phyloP scores from a whole-genome alignment of 139 green algal species.

The Auxenochlorella pyrenoidosa region DNA sequence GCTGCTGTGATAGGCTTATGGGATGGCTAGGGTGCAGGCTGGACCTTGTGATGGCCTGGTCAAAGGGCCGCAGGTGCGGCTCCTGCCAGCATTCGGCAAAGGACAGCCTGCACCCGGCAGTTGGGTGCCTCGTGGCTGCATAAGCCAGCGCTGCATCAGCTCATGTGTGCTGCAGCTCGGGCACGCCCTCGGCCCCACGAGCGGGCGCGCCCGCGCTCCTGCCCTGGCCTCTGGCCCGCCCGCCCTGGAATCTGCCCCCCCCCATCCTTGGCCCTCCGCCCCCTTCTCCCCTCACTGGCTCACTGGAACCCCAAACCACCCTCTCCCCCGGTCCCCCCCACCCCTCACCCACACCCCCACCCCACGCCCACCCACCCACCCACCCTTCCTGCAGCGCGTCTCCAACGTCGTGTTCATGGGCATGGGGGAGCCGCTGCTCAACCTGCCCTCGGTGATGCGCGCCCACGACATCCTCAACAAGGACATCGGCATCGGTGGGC shows the following conservation, averaged over 20 bases:
- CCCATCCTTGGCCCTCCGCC: neutral
- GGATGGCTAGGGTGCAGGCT: neutral
- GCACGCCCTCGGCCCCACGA: too few species aligned
- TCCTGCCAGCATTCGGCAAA: too few species aligned
- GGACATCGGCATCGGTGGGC: conserved; percentile 82
- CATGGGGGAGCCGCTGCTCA: conserved; percentile 97
- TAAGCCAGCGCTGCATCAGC: too few species aligned
- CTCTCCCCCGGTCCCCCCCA: neutral
- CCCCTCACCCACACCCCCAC: neutral
- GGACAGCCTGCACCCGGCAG: too few species aligned
- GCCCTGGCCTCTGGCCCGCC: too few species aligned
- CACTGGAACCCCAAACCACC: too few species aligned
- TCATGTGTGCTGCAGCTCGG: too few species aligned
- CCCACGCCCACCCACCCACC: neutral
- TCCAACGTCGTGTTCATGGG: conserved; percentile 93
- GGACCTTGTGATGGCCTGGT: too few species aligned
- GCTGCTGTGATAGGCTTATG: neutral
- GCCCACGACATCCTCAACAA: conserved; percentile 83
- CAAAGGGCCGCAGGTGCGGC: too few species aligned
- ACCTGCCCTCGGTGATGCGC: conserved; percentile 81
- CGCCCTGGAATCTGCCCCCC: neutral
- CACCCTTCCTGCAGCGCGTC: conserved; percentile 14
- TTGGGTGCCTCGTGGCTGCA: too few species aligned
- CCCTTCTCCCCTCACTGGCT: neutral
- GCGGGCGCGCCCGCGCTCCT: too few species aligned